These are phyloP conservation scores for Venturia pyrina DNA, from an alignment of 2,329 filamentous ascomycete species.

Conservation along the genomic window DNA sequence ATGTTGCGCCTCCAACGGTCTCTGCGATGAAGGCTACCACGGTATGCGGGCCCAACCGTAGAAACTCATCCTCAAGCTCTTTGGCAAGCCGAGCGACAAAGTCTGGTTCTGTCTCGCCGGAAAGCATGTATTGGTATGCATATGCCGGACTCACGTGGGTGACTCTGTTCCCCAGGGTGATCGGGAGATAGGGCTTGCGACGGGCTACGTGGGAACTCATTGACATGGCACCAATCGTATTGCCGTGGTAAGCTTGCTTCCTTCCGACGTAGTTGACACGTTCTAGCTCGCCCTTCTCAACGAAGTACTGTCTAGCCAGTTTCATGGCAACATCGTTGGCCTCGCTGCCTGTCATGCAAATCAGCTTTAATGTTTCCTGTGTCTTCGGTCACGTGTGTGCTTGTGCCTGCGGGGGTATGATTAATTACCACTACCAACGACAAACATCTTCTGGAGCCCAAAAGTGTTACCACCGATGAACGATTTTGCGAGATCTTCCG, in stretches of 20 bases:
- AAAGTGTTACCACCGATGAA: conserved; percentile 42
- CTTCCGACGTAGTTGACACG: conserved; percentile 55
- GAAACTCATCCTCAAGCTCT: conserved; percentile 60
- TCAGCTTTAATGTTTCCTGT: not conserved
- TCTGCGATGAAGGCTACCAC: conserved; percentile 67
- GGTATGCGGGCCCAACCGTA: conserved; percentile 50
- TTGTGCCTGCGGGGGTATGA: not conserved
- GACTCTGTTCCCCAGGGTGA: conserved; percentile 43
- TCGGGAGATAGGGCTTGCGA: conserved; percentile 50
- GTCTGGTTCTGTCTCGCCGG: conserved; percentile 43
- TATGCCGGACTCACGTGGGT: conserved; percentile 58
- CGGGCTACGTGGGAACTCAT: conserved; percentile 53
- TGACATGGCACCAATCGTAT: conserved; percentile 56
- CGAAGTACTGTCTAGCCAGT: conserved; percentile 55
- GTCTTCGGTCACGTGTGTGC: not conserved
- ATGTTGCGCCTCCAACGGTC: conserved; percentile 60
- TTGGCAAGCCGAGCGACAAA: conserved; percentile 52
- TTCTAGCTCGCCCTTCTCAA: conserved; percentile 41
- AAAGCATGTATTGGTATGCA: conserved; percentile 47
- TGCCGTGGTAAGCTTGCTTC: conserved; percentile 59
- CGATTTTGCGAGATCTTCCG: conserved; percentile 42
- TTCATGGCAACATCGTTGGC: conserved; percentile 61
- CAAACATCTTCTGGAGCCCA: conserved; percentile 44
- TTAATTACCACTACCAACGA: conserved; percentile 46
- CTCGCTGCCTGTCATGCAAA: conserved; percentile 46